phyloP scores from a whole-genome alignment of 192 early-diverging fungal genomes.

The Kappamyces sp. region DNA sequence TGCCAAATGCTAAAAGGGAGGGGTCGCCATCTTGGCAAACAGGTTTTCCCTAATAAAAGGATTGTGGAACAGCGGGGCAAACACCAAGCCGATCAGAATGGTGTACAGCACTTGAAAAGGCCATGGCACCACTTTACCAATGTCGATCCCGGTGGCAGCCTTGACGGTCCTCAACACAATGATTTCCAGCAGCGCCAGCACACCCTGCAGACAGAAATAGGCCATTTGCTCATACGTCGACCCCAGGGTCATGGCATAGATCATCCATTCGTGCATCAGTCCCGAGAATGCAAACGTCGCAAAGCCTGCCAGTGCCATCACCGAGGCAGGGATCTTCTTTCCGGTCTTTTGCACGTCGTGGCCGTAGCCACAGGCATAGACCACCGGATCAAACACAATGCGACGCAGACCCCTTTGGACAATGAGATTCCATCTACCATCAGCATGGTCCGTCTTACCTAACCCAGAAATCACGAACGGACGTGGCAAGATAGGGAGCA shows the following conservation, averaged over 20 bases:
- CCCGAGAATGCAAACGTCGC: conserved; percentile 8
- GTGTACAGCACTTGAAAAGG: conserved; percentile 5
- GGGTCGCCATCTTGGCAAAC: too few relatives aligned
- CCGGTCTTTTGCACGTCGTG: too few relatives aligned
- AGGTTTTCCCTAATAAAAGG: conserved; percentile 7
- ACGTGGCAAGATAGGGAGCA: conserved; percentile 8
- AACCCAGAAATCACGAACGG: conserved; percentile 13
- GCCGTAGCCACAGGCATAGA: neutral
- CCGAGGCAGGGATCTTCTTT: neutral
- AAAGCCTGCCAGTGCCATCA: conserved; percentile 11
- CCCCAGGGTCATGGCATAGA: conserved; percentile 2
- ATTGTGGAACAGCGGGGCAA: conserved; percentile 15
- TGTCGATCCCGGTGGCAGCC: neutral
- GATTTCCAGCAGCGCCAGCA: conserved; percentile 2
- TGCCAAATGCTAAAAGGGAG: too few relatives aligned
- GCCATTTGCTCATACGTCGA: neutral
- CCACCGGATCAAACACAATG: conserved; percentile 8
- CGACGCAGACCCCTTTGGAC: conserved; percentile 3
- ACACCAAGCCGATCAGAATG: neutral
- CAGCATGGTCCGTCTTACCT: neutral
- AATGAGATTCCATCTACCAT: conserved; percentile 8
- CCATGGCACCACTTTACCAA: neutral
- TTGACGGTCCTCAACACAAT: neutral
- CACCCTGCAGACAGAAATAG: conserved; percentile 8
- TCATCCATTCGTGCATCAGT: conserved; percentile 13